Base-by-base conservation (phyloP, 1,284 basidiomycete genomes). In the Wolfiporia cocos region DNA sequence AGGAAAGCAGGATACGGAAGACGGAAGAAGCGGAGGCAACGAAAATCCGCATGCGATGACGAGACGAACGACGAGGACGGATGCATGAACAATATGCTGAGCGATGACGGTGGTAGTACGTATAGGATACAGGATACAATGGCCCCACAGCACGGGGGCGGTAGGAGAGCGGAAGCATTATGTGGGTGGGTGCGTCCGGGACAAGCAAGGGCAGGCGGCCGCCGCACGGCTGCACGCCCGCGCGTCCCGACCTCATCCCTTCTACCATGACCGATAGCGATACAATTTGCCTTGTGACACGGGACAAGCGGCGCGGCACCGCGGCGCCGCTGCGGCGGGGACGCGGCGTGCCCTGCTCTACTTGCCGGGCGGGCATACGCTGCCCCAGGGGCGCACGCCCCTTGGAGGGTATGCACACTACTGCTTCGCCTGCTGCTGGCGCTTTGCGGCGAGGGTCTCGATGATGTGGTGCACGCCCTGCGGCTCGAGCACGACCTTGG, bases 401-500 rank as follows among this genome's bases (percentile, higher is more conserved):
- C 7, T 10, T 6, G 40, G 4, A 17, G 14, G 36, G 30, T 12
- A 15, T 14, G 21, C 34, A 26, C 34, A 19, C n/a, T 42, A 54
- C 47, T 54, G 47, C 51, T 56, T 49, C 40, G 37, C 30, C 48
- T 49, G 46, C 46, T 42, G 41, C 41, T 55, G 52, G 34, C 54
- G 48, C 47, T 56, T 51, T 35, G 53, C 48, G 18, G 57, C 53
- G 18, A 86, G 67, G 41, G 65, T 69, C 57, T 83, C 75, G 47
- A 86, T 66, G 52, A 87, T 78, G 47, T 74, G 69, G 49, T 70
- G 66, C 49, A 86, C 79, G 23, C 80, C 76, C 52, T 74, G 68
- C 12, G 83, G 83, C 55, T 87, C 82, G 38, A 87, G 65, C 17
- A 87, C 85, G 32, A 87, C 81, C 64, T 85, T 86, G 23, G 76